A percentile compares a stretch with the other conserved stretches of the same genome.
Conservation (phyloP, 2,329 filamentous ascomycete species). For the Diaporthe sp. region DNA sequence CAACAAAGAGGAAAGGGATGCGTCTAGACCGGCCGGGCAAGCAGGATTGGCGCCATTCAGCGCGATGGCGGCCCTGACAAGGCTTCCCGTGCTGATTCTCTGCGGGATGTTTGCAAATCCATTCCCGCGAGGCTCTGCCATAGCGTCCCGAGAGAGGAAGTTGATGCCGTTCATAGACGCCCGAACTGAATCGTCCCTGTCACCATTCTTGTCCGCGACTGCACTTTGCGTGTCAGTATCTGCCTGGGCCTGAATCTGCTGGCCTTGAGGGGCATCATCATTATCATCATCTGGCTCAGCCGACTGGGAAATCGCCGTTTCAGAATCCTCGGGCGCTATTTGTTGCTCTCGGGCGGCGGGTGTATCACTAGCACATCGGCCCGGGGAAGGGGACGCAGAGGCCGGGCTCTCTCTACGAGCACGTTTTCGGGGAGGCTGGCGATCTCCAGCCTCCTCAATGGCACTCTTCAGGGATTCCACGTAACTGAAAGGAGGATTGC, state of each 20-base stretch:
- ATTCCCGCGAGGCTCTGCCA: slow-evolving; percentile 10
- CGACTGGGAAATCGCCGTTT: too few relatives aligned
- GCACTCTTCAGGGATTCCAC: slow-evolving; percentile 3
- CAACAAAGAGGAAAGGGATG: background rate
- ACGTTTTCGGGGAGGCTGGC: background rate
- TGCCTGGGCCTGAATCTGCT: background rate
- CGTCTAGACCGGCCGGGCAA: background rate
- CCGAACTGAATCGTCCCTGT: background rate
- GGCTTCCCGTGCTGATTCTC: background rate
- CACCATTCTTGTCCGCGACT: background rate
- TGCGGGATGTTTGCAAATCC: slow-evolving; percentile 8
- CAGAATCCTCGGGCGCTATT: background rate
- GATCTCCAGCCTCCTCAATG: background rate
- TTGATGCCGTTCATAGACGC: slow-evolving; percentile 11
- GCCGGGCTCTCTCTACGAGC: background rate
- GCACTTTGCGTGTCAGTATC: background rate
- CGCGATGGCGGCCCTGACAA: slow-evolving; percentile 9
- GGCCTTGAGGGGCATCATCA: background rate
- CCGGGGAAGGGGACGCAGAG: background rate
- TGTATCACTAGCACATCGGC: too few relatives aligned
- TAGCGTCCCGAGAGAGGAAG: slow-evolving; percentile 18
- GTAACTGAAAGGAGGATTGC: background rate
- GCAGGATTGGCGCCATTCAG: background rate
- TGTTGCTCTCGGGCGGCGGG: background rate
- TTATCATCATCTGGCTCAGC: background rate